Percentiles rank a stretch among this genome's conserved stretches.
phyloP scores from a whole-genome alignment of 2,329 filamentous ascomycete genomes.

The Fusarium sp. region DNA sequence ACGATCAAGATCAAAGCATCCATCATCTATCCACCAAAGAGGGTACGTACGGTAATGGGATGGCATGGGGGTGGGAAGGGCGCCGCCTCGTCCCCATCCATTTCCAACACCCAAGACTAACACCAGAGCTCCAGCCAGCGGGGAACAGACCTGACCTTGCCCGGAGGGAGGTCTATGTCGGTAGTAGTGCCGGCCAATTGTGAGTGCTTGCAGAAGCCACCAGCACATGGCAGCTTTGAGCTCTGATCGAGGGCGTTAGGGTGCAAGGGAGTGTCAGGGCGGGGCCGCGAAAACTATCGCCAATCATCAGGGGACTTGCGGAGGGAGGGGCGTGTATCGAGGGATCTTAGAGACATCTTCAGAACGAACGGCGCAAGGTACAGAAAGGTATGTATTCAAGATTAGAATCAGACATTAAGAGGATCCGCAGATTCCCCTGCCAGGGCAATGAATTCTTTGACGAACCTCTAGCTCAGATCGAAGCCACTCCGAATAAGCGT shows the following conservation, averaged over 20 bases:
- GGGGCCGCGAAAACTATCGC: slow-evolving; percentile 43
- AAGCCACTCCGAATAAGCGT: slow-evolving; percentile 34
- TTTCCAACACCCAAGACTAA: slow-evolving; percentile 5
- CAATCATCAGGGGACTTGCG: slow-evolving; percentile 42
- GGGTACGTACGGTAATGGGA: slow-evolving; percentile 28
- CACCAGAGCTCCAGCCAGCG: slow-evolving; percentile 28
- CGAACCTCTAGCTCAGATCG: slow-evolving; percentile 36
- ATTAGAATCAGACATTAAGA: slow-evolving; percentile 55
- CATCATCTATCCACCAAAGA: slow-evolving; percentile 46
- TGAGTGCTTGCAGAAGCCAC: slow-evolving; percentile 41
- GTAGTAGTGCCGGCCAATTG: slow-evolving; percentile 47
- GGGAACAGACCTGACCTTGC: slow-evolving; percentile 46
- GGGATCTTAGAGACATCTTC: slow-evolving; percentile 37
- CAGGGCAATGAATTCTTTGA: slow-evolving; percentile 47
- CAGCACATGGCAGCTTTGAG: slow-evolving; percentile 52
- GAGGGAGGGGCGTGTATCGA: slow-evolving; percentile 40
- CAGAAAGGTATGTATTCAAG: slow-evolving; percentile 52
- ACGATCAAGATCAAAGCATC: slow-evolving; percentile 50
- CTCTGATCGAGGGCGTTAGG: slow-evolving; percentile 51
- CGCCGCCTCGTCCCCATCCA: slow-evolving; percentile 20
- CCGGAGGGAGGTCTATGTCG: slow-evolving; percentile 45
- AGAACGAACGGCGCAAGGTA: slow-evolving; percentile 44
- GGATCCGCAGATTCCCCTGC: slow-evolving; percentile 41
- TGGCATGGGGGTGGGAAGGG: slow-evolving; percentile 43
- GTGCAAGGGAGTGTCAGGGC: slow-evolving; percentile 52